Conservation (phyloP, 2,329 filamentous ascomycete species). For the Fusarium oligoseptatum region DNA sequence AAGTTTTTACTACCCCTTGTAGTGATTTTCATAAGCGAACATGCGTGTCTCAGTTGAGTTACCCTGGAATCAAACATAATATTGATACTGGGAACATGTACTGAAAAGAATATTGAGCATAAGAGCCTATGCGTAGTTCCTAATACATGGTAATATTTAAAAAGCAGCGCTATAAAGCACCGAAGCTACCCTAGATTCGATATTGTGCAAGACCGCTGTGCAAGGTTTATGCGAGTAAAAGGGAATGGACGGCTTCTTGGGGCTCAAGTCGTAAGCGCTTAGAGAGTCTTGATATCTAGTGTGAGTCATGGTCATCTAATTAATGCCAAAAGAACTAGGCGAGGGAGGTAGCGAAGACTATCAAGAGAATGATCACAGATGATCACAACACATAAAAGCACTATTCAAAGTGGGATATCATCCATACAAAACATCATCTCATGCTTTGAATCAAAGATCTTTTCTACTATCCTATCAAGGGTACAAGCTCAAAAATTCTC, state of each 20-base stretch:
- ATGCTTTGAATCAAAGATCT: neutral
- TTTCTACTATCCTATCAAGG: neutral
- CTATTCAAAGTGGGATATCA: neutral
- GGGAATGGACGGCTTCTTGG: neutral
- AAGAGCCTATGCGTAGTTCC: no score
- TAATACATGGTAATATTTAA: neutral
- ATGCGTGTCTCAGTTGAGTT: neutral
- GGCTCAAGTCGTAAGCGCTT: accelerated
- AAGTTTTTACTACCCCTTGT: neutral
- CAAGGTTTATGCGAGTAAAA: neutral
- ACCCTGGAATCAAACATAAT: neutral
- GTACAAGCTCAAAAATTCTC: neutral
- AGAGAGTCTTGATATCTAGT: neutral
- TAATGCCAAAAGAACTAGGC: neutral
- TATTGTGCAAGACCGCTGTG: neutral
- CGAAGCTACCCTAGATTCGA: neutral
- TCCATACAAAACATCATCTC: neutral
- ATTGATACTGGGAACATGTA: neutral
- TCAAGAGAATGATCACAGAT: neutral
- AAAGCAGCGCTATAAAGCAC: neutral
- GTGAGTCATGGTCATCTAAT: neutral
- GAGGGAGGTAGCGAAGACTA: no score
- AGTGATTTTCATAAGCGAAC: neutral
- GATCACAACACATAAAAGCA: neutral
- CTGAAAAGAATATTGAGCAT: neutral